phyloP scores from a whole-genome alignment of 148 eudicot genomes.

The Rhododendron kiyosumense region DNA sequence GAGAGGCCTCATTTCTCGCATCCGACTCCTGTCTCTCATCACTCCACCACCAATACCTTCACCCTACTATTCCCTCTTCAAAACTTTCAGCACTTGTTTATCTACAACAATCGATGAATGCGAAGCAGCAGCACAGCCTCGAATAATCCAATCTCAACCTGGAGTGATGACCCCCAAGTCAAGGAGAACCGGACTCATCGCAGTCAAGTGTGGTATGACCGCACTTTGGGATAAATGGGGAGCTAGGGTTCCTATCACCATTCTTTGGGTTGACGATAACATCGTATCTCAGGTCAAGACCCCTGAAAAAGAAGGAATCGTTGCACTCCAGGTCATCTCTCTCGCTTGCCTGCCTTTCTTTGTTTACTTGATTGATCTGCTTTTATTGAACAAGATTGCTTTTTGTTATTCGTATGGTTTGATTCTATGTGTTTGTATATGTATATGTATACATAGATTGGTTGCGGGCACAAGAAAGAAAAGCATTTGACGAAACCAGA shows the following conservation, averaged over 20 bases:
- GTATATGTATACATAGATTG: constrained; percentile 44
- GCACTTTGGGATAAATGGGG: constrained; percentile 99
- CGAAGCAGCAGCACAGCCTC: constrained; percentile 16
- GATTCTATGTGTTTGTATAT: constrained; percentile 18
- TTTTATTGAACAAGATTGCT: not conserved
- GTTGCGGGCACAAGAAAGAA: constrained; percentile 89
- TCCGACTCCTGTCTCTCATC: constrained; percentile 29
- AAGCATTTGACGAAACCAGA: constrained; percentile 90
- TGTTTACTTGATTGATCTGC: not conserved
- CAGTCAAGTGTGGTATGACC: constrained; percentile 90
- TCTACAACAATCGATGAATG: not conserved
- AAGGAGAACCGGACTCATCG: constrained; percentile 69
- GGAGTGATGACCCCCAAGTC: constrained; percentile 64
- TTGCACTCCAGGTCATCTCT: constrained; percentile 70
- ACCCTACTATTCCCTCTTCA: constrained; percentile 19
- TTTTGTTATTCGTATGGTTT: not conserved
- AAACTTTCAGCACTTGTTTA: constrained; percentile 25
- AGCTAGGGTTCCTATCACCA: constrained; percentile 61
- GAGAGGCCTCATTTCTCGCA: constrained; percentile 53
- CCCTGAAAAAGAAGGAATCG: constrained; percentile 80
- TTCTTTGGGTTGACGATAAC: constrained; percentile 89
- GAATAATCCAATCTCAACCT: constrained; percentile 53
- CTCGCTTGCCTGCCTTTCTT: not conserved
- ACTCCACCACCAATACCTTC: constrained; percentile 17
- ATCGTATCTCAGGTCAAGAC: constrained; percentile 90